Percentiles rank a stretch among this genome's conserved stretches.
These are phyloP conservation scores for Ilex paraguariensis DNA, from an alignment of 305 asterid genomes.

Conservation along the genomic window DNA sequence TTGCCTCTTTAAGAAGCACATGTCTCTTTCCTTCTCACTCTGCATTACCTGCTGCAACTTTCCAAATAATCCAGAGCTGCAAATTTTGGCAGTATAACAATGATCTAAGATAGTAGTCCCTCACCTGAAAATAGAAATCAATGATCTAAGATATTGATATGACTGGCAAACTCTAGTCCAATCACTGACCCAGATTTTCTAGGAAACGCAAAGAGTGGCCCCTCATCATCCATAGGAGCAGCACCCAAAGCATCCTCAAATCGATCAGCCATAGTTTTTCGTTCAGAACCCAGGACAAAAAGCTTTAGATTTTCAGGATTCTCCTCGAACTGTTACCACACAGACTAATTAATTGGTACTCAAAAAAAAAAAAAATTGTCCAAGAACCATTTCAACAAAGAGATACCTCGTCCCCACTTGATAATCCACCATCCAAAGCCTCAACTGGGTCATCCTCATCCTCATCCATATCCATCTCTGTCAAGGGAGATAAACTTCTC, in stretches of 20 bases:
- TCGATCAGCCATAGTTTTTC: constrained; percentile 65
- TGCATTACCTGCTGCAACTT: constrained; percentile 68
- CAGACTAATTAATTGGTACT: constrained; percentile 9
- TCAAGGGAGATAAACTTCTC: constrained; percentile 26
- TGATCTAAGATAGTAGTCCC: not conserved
- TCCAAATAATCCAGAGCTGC: constrained; percentile 47
- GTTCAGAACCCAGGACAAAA: constrained; percentile 17
- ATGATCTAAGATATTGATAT: constrained; percentile 11
- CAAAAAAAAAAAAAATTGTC: constrained; percentile 2
- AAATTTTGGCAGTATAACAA: constrained; percentile 3
- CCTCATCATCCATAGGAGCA: constrained; percentile 28
- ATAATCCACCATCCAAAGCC: constrained; percentile 30
- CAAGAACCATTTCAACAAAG: constrained; percentile 17
- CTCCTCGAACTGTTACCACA: constrained; percentile 40
- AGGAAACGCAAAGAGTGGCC: constrained; percentile 29
- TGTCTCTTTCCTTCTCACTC: constrained; percentile 63
- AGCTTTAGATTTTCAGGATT: constrained; percentile 31
- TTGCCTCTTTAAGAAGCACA: constrained; percentile 35
- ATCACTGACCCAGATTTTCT: constrained; percentile 46
- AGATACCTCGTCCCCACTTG: constrained; percentile 59
- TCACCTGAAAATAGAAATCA: constrained; percentile 8
- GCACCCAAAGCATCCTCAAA: constrained; percentile 71
- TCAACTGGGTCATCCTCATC: constrained; percentile 41
- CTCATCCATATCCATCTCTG: constrained; percentile 34
- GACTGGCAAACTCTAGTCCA: constrained; percentile 15